These are phyloP conservation scores for Austroboletus rostrupii DNA, from an alignment of 1,284 basidiomycete species.

Conservation along the genomic window DNA sequence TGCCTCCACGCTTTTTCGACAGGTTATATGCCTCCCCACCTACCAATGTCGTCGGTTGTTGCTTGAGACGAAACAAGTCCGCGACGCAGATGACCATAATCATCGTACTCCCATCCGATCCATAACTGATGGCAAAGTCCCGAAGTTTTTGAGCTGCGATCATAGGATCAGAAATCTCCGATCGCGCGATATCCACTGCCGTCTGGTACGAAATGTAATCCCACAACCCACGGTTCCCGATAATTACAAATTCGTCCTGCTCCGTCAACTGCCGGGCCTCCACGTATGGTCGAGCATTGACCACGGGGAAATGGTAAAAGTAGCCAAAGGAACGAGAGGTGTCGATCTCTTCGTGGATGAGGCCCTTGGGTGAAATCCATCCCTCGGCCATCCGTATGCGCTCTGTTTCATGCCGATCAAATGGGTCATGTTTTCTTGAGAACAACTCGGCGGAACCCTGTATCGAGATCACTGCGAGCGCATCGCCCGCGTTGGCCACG, in stretches of 20 bases:
- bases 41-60: constrained; percentile 40
- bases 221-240: constrained; percentile 93
- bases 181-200: constrained; percentile 93
- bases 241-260: constrained; percentile 94
- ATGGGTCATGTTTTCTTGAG: constrained; percentile 87
- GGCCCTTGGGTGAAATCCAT: constrained; percentile 92
- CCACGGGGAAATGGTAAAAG: constrained; percentile 86
- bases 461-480: constrained; percentile 85
- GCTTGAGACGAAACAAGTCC: constrained; percentile 66
- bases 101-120: constrained; percentile 92
- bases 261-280: constrained; percentile 70
- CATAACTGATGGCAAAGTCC: constrained; percentile 96
- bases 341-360: constrained; percentile 90
- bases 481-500: constrained; percentile 89
- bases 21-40: constrained; percentile 39
- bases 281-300: constrained; percentile 88
- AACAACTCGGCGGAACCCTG: constrained; percentile 77
- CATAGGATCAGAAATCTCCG: constrained; percentile 87
- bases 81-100: constrained; percentile 94
- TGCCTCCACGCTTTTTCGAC: constrained; percentile 35
- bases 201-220: constrained; percentile 93
- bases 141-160: constrained; percentile 95
- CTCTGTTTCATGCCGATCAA: constrained; percentile 80
- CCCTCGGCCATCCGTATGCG: constrained; percentile 92
- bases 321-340: constrained; percentile 93